Percentiles rank a stretch among this genome's conserved stretches.
Conservation (phyloP, 345 rosid species). For the Eucalyptus leucophloia region DNA sequence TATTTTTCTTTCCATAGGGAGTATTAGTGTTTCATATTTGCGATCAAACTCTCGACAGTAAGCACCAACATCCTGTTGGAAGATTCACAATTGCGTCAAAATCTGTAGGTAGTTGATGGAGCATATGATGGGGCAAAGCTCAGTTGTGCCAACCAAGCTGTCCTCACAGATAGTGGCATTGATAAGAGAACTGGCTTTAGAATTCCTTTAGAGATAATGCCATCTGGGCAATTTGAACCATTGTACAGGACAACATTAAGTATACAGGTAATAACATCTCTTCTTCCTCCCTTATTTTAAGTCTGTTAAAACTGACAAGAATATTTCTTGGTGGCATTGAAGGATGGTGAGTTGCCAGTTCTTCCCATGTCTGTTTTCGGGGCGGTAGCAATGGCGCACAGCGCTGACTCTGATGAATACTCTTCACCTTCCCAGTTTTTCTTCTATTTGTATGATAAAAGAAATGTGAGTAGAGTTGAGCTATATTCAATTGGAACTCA, state of each 20-base stretch:
- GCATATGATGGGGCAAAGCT: conserved; percentile 71
- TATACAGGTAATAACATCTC: conserved; percentile 39
- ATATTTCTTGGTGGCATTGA: not conserved
- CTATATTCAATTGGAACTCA: not conserved
- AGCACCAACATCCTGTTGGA: not conserved
- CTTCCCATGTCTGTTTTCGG: conserved; percentile 85
- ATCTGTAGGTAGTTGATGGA: conserved; percentile 54
- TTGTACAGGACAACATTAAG: conserved; percentile 66
- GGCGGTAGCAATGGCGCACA: conserved; percentile 94
- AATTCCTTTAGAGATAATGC: conserved; percentile 84
- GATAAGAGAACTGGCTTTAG: conserved; percentile 42
- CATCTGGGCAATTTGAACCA: conserved; percentile 91
- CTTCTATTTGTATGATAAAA: conserved; percentile 85
- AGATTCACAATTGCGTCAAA: not conserved
- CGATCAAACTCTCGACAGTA: not conserved
- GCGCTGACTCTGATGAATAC: conserved; percentile 71
- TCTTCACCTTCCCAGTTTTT: conserved; percentile 87
- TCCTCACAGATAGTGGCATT: conserved; percentile 41
- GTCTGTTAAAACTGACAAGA: not conserved
- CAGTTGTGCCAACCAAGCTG: conserved; percentile 55
- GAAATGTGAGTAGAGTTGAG: conserved; percentile 38
- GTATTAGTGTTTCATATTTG: not conserved
- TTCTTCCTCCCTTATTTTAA: not conserved
- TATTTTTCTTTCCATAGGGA: not conserved
- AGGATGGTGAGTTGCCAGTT: conserved; percentile 91